phyloP scores from a whole-genome alignment of 306 rosid species.

The Medicago truncatula region DNA sequence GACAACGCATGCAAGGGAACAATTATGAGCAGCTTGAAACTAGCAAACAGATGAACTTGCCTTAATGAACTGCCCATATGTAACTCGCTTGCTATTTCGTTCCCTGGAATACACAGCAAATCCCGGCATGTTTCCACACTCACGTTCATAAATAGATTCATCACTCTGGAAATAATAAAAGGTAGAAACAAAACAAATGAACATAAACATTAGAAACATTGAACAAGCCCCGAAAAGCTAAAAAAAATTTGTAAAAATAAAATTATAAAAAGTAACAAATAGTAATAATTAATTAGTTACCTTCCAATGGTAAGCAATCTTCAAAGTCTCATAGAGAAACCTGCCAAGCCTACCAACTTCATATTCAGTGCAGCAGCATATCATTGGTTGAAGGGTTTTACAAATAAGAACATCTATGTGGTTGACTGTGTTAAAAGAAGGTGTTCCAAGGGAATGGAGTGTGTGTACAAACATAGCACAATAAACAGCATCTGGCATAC shows the following conservation, averaged over 20 bases:
- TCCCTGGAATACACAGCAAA: slow-evolving; percentile 94
- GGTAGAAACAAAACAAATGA: slow-evolving; percentile 3
- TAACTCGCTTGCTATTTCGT: slow-evolving; percentile 91
- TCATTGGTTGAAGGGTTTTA: slow-evolving; percentile 96
- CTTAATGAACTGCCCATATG: slow-evolving; percentile 94
- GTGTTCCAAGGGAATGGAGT: slow-evolving; percentile 97
- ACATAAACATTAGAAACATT: neutral
- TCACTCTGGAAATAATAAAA: slow-evolving; percentile 68
- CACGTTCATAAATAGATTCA: slow-evolving; percentile 94
- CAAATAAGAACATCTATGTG: slow-evolving; percentile 94
- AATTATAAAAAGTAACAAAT: slow-evolving; percentile 8
- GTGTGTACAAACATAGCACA: slow-evolving; percentile 97
- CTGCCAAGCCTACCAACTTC: slow-evolving; percentile 98
- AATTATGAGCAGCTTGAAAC: slow-evolving; percentile 22
- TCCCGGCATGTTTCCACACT: slow-evolving; percentile 99
- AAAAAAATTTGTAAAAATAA: slow-evolving; percentile 7
- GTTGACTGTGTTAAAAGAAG: slow-evolving; percentile 94
- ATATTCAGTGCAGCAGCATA: slow-evolving; percentile 96
- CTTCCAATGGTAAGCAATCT: slow-evolving; percentile 97
- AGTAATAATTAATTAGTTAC: slow-evolving; percentile 44
- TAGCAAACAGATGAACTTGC: slow-evolving; percentile 52
- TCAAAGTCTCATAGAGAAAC: slow-evolving; percentile 90
- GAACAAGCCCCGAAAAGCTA: slow-evolving; percentile 10
- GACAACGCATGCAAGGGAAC: slow-evolving; percentile 26
- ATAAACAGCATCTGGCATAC: slow-evolving; percentile 98